These are phyloP conservation scores for Boletus rufocinnamomeus DNA, from an alignment of 768 basidiomycete genomes.

Conservation along the genomic window DNA sequence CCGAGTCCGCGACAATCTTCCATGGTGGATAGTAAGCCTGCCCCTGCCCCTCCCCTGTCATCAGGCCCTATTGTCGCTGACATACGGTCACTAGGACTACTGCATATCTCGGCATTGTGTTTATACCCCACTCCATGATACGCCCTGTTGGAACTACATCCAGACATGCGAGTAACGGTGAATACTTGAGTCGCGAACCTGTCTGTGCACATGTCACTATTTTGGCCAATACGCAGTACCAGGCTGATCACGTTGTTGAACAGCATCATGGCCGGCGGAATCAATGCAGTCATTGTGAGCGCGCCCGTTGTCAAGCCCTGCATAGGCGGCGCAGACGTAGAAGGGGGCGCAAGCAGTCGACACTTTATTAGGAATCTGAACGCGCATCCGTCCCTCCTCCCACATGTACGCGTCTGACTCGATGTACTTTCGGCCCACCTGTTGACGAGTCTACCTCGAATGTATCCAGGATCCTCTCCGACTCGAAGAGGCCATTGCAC, in stretches of 20 bases:
- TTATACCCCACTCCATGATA: constrained; percentile 6
- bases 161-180: constrained; percentile 6
- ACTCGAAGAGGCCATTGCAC: neutral
- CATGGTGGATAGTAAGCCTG: no score
- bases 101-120: neutral
- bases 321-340: neutral
- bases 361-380: neutral
- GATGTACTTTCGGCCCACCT: neutral
- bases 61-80: neutral
- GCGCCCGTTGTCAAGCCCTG: neutral
- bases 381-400: neutral
- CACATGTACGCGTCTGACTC: neutral
- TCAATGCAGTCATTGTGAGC: constrained; percentile 9
- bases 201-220: neutral
- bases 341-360: constrained; percentile 1
- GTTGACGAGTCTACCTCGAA: constrained; percentile 1
- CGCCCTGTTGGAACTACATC: neutral
- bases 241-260: neutral
- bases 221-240: neutral
- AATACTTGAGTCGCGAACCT: neutral
- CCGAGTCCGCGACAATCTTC: no score
- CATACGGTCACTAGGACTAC: neutral
- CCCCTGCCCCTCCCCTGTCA: neutral
- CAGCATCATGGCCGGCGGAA: neutral
- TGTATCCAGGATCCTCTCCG: neutral